Percentiles rank a stretch among this genome's conserved stretches.
Evolutionary conservation across 495 filamentous ascomycete species (phyloP).

Genomic region (Aspergillus ellipticus): DNA sequence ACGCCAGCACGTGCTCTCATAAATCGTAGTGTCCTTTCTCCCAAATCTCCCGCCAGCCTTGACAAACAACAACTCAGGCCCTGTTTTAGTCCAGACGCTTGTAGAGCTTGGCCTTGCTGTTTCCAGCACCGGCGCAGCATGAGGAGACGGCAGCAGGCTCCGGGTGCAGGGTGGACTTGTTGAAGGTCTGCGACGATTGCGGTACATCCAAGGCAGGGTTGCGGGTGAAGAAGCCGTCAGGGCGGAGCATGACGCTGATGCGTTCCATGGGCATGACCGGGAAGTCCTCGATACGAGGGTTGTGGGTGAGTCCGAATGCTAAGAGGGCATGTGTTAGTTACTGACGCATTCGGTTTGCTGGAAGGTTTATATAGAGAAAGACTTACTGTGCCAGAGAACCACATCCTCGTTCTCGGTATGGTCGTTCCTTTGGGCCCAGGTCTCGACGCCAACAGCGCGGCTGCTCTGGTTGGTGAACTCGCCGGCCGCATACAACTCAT

Average conservation of each 20-base stretch:
- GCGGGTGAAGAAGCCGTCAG: constrained; percentile 69
- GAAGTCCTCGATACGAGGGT: constrained; percentile 58
- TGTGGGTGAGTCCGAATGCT: constrained; percentile 62
- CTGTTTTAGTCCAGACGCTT: constrained; percentile 28
- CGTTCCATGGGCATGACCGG: constrained; percentile 62
- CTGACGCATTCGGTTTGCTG: not conserved
- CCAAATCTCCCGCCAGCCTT: not conserved
- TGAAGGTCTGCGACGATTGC: constrained; percentile 38
- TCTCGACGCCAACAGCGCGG: constrained; percentile 55
- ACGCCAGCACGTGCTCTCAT: not conserved
- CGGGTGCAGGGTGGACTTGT: constrained; percentile 37
- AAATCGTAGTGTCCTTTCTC: not conserved
- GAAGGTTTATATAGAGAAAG: not conserved
- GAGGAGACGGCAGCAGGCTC: constrained; percentile 16
- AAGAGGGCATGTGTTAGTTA: constrained; percentile 7
- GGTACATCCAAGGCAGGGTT: constrained; percentile 77
- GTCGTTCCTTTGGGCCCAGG: constrained; percentile 51
- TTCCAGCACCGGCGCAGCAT: constrained; percentile 25
- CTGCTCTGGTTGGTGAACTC: constrained; percentile 83
- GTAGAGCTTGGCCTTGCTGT: constrained; percentile 35
- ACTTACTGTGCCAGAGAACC: constrained; percentile 55
- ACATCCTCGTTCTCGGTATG: constrained; percentile 49
- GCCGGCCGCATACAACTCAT: constrained; percentile 77
- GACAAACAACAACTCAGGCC: not conserved
- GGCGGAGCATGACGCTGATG: constrained; percentile 65